Conservation (phyloP, 129 eudicot species). For the Smallanthus sonchifolius region DNA sequence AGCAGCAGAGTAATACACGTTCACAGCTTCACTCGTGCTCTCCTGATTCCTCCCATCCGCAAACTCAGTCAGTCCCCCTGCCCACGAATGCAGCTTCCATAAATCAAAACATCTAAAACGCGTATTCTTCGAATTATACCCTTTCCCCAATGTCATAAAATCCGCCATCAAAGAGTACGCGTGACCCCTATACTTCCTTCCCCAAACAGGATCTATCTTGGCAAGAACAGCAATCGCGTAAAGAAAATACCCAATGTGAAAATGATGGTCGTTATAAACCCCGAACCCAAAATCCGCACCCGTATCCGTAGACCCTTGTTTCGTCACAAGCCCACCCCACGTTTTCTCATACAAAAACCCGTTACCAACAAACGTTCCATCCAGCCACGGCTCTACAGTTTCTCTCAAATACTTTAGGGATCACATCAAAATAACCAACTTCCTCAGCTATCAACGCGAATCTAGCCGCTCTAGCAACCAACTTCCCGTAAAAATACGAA, state of each 20-base stretch:
- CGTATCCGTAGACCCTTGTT: constrained; percentile 69
- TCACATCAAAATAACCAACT: constrained; percentile 52
- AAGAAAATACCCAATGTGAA: constrained; percentile 53
- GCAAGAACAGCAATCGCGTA: constrained; percentile 80
- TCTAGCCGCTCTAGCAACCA: constrained; percentile 88
- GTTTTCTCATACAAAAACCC: constrained; percentile 69
- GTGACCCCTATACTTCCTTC: constrained; percentile 59
- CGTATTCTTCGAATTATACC: constrained; percentile 4
- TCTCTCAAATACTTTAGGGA: constrained; percentile 80
- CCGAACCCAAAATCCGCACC: constrained; percentile 95
- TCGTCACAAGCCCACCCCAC: constrained; percentile 92
- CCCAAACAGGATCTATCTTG: constrained; percentile 74
- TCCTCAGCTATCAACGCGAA: constrained; percentile 89
- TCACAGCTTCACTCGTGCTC: constrained; percentile 81
- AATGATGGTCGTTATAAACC: constrained; percentile 78
- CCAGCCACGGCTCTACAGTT: constrained; percentile 80
- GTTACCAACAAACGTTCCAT: constrained; percentile 68
- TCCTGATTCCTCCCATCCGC: neutral
- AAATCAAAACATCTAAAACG: constrained; percentile 78
- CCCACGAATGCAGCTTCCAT: constrained; percentile 77
- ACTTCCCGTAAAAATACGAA: constrained; percentile 79
- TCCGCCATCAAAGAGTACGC: constrained; percentile 82
- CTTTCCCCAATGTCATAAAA: constrained; percentile 65
- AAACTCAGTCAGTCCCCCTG: neutral
- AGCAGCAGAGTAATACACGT: constrained; percentile 84